Evolutionary conservation across 305 asterid species (phyloP).

Genomic region (Solanum hybrid): DNA sequence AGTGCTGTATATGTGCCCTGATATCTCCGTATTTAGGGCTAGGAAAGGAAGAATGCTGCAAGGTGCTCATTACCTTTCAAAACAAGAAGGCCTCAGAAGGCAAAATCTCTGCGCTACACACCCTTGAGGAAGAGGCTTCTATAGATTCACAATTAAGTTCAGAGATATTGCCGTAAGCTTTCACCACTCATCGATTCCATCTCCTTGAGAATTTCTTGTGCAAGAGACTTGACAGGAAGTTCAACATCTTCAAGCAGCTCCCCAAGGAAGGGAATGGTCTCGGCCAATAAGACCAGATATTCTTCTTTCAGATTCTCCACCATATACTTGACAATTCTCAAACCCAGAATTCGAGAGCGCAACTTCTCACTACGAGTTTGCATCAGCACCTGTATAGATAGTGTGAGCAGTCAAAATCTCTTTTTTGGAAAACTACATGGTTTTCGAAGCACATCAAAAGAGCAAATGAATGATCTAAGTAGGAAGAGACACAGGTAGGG

Average conservation of each 20-base stretch:
- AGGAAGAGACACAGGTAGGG: background rate
- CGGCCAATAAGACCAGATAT: conserved; percentile 59
- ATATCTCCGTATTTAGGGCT: background rate
- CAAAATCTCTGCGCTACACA: background rate
- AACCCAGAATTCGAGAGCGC: conserved; percentile 69
- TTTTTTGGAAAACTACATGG: background rate
- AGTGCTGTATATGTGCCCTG: background rate
- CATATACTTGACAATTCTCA: conserved; percentile 54
- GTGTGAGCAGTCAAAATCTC: background rate
- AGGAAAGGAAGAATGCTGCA: background rate
- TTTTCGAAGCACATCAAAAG: background rate
- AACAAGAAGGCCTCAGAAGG: background rate
- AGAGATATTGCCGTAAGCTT: conserved; percentile 71
- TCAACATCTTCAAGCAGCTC: conserved; percentile 85
- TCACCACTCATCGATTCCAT: conserved; percentile 78
- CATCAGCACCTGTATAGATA: conserved; percentile 64
- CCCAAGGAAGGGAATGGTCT: conserved; percentile 82
- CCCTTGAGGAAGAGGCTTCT: background rate
- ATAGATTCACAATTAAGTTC: background rate
- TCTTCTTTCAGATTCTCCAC: conserved; percentile 82
- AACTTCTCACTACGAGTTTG: conserved; percentile 77
- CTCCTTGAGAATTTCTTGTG: conserved; percentile 72
- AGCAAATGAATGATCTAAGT: background rate
- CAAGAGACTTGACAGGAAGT: conserved; percentile 63
- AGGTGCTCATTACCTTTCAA: background rate